These are phyloP conservation scores for Kodamaea hsintzibuensis DNA, from an alignment of 805 yeast genomes.

Conservation along the genomic window DNA sequence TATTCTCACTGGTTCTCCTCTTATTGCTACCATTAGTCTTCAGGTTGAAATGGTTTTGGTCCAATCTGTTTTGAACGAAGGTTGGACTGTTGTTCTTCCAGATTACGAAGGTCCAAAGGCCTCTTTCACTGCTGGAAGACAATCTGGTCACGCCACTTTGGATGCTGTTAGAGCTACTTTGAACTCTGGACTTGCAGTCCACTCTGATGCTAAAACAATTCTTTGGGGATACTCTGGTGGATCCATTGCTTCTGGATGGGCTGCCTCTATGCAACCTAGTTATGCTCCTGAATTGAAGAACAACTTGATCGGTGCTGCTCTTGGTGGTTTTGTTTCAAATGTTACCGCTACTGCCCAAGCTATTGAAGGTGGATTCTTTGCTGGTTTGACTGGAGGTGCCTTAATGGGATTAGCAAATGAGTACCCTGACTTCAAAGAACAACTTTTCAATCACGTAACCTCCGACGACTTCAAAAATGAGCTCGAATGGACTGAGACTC, in stretches of 20 bases:
- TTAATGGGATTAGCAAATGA: conserved; percentile 32
- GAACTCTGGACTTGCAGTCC: conserved; percentile 16
- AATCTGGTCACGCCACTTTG: conserved; percentile 31
- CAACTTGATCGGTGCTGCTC: conserved; percentile 30
- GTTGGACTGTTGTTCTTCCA: conserved; percentile 35
- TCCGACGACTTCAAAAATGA: background rate
- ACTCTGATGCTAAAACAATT: conserved; percentile 18
- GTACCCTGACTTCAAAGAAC: conserved; percentile 26
- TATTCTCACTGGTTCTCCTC: conserved; percentile 15
- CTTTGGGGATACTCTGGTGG: conserved; percentile 46
- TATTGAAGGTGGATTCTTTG: conserved; percentile 25
- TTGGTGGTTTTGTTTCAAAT: conserved; percentile 40
- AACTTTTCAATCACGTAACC: background rate
- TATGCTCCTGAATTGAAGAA: conserved; percentile 35
- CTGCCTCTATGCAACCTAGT: conserved; percentile 34
- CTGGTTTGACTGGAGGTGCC: conserved; percentile 33
- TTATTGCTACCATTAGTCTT: conserved; percentile 13
- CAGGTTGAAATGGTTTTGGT: conserved; percentile 19
- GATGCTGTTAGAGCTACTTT: conserved; percentile 33
- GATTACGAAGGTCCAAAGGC: conserved; percentile 38
- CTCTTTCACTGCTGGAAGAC: conserved; percentile 33
- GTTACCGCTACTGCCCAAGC: conserved; percentile 27
- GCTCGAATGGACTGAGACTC: background rate
- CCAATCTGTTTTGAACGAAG: conserved; percentile 20
- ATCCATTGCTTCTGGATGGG: conserved; percentile 39